phyloP scores from a whole-genome alignment of 306 rosid genomes.

The Abrus precatorius region DNA sequence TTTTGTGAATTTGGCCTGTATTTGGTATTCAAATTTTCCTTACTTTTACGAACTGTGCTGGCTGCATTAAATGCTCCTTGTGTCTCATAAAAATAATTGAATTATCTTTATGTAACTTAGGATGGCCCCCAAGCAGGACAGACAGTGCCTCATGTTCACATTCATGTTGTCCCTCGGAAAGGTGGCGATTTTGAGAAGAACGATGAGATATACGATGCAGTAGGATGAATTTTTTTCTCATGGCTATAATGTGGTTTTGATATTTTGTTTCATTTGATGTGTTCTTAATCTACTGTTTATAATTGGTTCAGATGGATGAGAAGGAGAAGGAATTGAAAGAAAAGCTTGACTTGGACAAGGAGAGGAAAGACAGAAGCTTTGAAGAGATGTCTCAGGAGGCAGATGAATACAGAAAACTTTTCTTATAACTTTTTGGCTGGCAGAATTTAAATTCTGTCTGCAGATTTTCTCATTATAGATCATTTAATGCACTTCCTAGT shows the following conservation, averaged over 20 bases:
- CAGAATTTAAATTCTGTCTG: constrained; percentile 32
- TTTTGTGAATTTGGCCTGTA: constrained; percentile 20
- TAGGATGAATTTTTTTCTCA: constrained; percentile 50
- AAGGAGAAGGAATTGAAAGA: constrained; percentile 82
- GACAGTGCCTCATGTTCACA: constrained; percentile 92
- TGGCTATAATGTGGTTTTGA: constrained; percentile 16
- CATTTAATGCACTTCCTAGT: constrained; percentile 17
- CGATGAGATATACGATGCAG: constrained; percentile 89
- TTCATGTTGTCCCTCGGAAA: constrained; percentile 83
- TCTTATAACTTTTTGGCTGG: constrained; percentile 46
- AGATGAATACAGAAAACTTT: constrained; percentile 81
- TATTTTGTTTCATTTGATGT: constrained; percentile 19
- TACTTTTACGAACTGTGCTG: constrained; percentile 2
- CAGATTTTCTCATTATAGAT: constrained; percentile 35
- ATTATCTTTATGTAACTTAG: constrained; percentile 57
- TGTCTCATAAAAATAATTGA: constrained; percentile 38
- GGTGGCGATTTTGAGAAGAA: constrained; percentile 84
- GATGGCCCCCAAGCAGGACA: constrained; percentile 98
- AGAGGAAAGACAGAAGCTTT: constrained; percentile 75
- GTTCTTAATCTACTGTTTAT: constrained; percentile 19
- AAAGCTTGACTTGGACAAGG: constrained; percentile 86
- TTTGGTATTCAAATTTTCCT: constrained; percentile 10
- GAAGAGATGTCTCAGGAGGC: constrained; percentile 90
- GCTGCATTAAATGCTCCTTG: constrained; percentile 21
- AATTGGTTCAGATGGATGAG: constrained; percentile 71